Percentiles rank a stretch among this genome's conserved stretches.
These are phyloP conservation scores for Saccharum spontaneum DNA, from an alignment of 176 grass and related monocot genomes.

Conservation along the genomic window DNA sequence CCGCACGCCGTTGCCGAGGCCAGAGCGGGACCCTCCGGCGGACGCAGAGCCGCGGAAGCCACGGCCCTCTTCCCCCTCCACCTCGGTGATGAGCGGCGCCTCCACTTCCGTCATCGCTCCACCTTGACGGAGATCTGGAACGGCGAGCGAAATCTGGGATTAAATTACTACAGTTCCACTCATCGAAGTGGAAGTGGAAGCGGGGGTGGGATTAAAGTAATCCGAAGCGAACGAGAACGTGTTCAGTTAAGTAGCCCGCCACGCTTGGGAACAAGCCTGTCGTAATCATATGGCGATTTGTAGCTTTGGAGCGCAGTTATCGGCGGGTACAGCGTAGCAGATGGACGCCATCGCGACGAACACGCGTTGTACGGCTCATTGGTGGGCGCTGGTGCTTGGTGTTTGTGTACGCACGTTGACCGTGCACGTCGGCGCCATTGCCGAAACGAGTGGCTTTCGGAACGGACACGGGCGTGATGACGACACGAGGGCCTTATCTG, in stretches of 20 bases:
- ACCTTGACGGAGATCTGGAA: conserved; percentile 37
- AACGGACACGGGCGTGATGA: not conserved
- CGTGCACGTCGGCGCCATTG: not conserved
- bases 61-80: conserved; percentile 9
- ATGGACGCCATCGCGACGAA: not conserved
- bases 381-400: not conserved
- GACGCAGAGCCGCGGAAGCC: not conserved
- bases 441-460: conserved; percentile 23
- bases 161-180: not conserved
- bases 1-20: conserved; percentile 6
- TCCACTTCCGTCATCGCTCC: conserved; percentile 33
- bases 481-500: not conserved
- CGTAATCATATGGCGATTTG: not conserved
- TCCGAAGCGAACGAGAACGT: not conserved
- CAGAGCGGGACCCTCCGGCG: not conserved
- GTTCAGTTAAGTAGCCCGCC: conserved; percentile 11
- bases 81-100: conserved; percentile 63
- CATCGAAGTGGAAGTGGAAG: not conserved
- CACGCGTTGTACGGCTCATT: conserved; percentile 1
- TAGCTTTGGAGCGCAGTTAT: not conserved
- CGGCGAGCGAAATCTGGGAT: not conserved
- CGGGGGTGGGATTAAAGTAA: not conserved
- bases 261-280: not conserved
- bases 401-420: not conserved
- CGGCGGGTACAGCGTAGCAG: not conserved